phyloP scores from a whole-genome alignment of 1,284 basidiomycete genomes.

The Mycena citricolor region DNA sequence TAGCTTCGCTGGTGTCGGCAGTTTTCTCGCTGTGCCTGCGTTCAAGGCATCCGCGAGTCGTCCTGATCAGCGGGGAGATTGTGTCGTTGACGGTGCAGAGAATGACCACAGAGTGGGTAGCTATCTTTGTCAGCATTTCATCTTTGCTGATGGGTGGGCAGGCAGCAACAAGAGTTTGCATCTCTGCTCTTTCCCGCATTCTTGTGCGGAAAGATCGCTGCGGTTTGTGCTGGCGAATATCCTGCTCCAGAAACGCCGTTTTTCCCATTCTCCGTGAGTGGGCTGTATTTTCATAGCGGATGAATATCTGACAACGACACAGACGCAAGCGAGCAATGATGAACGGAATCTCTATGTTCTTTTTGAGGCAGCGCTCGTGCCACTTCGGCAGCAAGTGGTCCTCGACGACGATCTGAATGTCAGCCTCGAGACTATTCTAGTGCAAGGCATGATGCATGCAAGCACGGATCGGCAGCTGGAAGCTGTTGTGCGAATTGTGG shows the following conservation, averaged over 20 bases:
- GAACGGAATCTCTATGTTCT: constrained; percentile 19
- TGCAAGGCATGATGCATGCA: constrained; percentile 56
- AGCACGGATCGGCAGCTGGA: constrained; percentile 58
- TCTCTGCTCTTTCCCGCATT: constrained; percentile 58
- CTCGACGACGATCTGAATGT: constrained; percentile 39
- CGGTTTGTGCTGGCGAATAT: constrained; percentile 55
- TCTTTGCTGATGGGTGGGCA: constrained; percentile 27
- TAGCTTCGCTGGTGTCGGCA: constrained; percentile 70
- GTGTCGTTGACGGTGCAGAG: constrained; percentile 70
- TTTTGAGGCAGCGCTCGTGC: constrained; percentile 17
- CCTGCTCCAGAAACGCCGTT: constrained; percentile 40
- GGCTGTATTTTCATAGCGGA: no score
- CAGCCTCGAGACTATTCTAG: constrained; percentile 55
- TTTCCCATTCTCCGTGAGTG: constrained; percentile 46
- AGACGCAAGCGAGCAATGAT: constrained; percentile 44
- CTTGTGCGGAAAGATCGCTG: constrained; percentile 53
- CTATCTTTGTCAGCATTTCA: constrained; percentile 9
- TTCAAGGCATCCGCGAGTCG: constrained; percentile 57
- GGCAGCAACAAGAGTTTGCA: constrained; percentile 60
- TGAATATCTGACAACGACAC: no score
- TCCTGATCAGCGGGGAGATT: constrained; percentile 64
- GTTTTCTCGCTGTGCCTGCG: constrained; percentile 72
- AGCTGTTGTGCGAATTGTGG: constrained; percentile 60
- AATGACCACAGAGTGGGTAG: constrained; percentile 60
- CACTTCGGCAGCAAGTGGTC: constrained; percentile 14